Conservation (phyloP, 1,139 yeast species). For the Magnusiomyces suaveolens region DNA sequence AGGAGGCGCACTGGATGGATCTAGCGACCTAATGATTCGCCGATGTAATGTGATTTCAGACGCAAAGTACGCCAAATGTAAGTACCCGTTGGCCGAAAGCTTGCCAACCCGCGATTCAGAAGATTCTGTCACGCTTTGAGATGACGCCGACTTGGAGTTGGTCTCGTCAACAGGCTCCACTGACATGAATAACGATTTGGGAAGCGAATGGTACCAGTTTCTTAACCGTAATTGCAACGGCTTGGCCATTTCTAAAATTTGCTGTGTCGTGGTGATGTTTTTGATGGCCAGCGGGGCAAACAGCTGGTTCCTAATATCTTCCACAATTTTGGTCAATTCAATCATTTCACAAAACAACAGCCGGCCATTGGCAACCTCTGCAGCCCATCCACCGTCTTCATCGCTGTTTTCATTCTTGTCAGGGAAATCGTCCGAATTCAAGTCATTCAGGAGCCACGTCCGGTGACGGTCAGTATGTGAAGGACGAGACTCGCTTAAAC, state of each 20-base stretch:
- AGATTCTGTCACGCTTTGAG: too few species aligned
- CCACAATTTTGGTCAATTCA: slow-evolving; percentile 55
- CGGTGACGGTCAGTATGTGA: slow-evolving; percentile 42
- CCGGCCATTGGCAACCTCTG: slow-evolving; percentile 66
- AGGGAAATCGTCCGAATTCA: slow-evolving; percentile 29
- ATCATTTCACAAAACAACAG: slow-evolving; percentile 61
- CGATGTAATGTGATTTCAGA: slow-evolving; percentile 79
- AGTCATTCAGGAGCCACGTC: slow-evolving; percentile 24
- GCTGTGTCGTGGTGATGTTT: slow-evolving; percentile 48
- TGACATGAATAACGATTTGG: slow-evolving; percentile 57
- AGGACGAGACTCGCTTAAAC: slow-evolving; percentile 69
- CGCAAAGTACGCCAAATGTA: slow-evolving; percentile 78
- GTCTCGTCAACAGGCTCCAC: slow-evolving; percentile 8
- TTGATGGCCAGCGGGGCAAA: slow-evolving; percentile 61
- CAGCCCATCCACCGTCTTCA: slow-evolving; percentile 34
- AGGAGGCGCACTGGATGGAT: slow-evolving; percentile 33
- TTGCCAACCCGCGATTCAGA: slow-evolving; percentile 19
- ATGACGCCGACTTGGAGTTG: too few species aligned
- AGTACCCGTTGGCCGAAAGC: slow-evolving; percentile 52
- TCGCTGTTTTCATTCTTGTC: slow-evolving; percentile 40
- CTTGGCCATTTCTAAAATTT: slow-evolving; percentile 64
- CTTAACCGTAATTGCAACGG: slow-evolving; percentile 73
- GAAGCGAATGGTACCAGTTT: slow-evolving; percentile 77
- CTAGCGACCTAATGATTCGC: slow-evolving; percentile 52
- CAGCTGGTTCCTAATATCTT: slow-evolving; percentile 60